phyloP scores from a whole-genome alignment of 371 early-diverging fungal genomes.

The Mortierella sp. region DNA sequence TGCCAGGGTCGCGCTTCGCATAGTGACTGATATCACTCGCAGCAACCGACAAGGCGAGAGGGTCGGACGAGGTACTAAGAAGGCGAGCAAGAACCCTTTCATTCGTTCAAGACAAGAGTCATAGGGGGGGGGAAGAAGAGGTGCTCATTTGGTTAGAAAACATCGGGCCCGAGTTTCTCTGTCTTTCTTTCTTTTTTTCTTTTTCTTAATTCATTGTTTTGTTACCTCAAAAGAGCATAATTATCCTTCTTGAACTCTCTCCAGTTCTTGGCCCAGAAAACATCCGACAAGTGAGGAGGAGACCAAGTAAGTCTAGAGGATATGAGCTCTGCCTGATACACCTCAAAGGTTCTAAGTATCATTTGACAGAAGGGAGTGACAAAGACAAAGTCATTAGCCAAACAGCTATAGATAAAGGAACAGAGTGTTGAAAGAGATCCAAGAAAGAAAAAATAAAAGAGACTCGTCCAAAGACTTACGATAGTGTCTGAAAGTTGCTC shows the following conservation, averaged over 20 bases:
- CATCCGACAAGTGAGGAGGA: conserved; percentile 87
- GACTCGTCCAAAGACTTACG: conserved; percentile 50
- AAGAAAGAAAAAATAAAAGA: too few species aligned
- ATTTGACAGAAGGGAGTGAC: too few species aligned
- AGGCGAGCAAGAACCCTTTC: conserved; percentile 70
- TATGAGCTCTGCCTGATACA: conserved; percentile 85
- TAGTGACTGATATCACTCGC: conserved; percentile 92
- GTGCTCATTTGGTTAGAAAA: too few species aligned
- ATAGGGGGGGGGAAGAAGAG: too few species aligned
- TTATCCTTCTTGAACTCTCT: conserved; percentile 76
- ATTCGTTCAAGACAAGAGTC: neutral
- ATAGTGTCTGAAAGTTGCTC: conserved; percentile 74
- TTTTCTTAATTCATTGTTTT: too few species aligned
- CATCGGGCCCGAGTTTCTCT: too few species aligned
- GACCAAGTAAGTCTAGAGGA: conserved; percentile 91
- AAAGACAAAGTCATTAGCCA: too few species aligned
- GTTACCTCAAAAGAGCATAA: conserved; percentile 1
- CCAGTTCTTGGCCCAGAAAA: conserved; percentile 91
- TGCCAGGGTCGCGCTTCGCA: conserved; percentile 80
- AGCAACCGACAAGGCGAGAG: conserved; percentile 79
- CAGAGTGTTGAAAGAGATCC: too few species aligned
- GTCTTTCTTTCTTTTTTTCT: too few species aligned
- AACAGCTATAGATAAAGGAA: too few species aligned
- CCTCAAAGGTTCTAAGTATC: conserved; percentile 89
- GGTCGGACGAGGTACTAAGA: conserved; percentile 64